Conservation (phyloP, 164 flowering plant species). For the Vitis rupestris region DNA sequence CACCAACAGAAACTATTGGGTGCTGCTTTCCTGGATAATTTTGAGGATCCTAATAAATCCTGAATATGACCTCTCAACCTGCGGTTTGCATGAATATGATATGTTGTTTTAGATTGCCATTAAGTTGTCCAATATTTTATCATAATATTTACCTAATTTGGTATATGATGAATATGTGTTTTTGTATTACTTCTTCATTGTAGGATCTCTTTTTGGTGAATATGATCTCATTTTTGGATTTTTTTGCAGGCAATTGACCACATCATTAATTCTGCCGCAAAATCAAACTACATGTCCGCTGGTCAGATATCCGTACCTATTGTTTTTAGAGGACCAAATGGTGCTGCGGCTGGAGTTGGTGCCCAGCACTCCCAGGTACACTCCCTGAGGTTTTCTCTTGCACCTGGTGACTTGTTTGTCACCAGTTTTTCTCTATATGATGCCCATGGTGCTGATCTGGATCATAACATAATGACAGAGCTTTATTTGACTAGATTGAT, state of each 20-base stretch:
- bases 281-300: slow-evolving; percentile 93
- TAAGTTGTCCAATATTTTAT: too few relatives aligned
- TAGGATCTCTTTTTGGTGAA: too few relatives aligned
- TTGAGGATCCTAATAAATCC: too few relatives aligned
- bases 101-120: too few relatives aligned
- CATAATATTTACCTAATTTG: too few relatives aligned
- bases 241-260: slow-evolving; percentile 92
- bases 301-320: slow-evolving; percentile 87
- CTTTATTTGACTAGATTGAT: neutral
- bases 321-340: slow-evolving; percentile 98
- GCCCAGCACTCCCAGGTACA: slow-evolving; percentile 97
- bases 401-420: neutral
- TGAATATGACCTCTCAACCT: too few relatives aligned
- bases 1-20: too few relatives aligned
- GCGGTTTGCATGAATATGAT: too few relatives aligned
- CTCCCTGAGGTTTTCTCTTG: neutral
- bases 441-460: neutral
- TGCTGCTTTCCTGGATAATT: too few relatives aligned
- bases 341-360: slow-evolving; percentile 99
- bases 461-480: neutral
- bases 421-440: neutral
- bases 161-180: too few relatives aligned
- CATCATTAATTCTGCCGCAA: slow-evolving; percentile 96
- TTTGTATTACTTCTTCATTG: too few relatives aligned
- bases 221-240: neutral